Evolutionary conservation across 192 early-diverging fungal species (phyloP).

Genomic region (Coemansia sp.): DNA sequence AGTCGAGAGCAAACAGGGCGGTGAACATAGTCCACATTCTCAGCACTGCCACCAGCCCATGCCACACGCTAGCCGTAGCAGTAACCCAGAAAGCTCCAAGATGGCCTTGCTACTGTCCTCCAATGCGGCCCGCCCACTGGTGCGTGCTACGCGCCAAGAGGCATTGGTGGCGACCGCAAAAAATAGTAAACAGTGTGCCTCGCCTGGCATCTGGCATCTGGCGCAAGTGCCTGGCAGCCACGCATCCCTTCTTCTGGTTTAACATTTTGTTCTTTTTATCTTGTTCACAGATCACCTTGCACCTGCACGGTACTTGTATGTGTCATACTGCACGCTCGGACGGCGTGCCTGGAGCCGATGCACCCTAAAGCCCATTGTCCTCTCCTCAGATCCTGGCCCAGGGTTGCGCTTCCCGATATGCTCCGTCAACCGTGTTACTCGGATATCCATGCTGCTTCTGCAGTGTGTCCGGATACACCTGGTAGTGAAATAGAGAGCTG

Average conservation of each 20-base stretch:
- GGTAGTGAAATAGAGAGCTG: neutral
- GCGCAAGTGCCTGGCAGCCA: neutral
- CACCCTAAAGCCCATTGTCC: neutral
- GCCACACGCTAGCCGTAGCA: neutral
- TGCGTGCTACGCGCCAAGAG: neutral
- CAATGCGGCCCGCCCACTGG: neutral
- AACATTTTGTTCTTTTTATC: neutral
- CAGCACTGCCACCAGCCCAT: neutral
- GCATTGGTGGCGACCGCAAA: neutral
- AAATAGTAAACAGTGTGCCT: neutral
- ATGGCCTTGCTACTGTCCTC: conserved; percentile 4
- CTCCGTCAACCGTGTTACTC: neutral
- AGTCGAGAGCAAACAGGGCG: neutral
- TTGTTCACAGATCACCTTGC: neutral
- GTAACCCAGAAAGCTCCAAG: conserved; percentile 3
- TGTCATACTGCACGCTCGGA: conserved; percentile 8
- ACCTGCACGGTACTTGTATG: conserved; percentile 9
- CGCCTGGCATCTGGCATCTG: neutral
- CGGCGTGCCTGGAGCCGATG: neutral
- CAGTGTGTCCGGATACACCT: neutral
- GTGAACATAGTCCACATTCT: conserved; percentile 1
- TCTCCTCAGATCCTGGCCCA: neutral
- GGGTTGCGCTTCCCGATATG: conserved; percentile 1
- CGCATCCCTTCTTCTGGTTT: neutral
- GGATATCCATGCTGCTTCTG: neutral